phyloP scores from a whole-genome alignment of 768 basidiomycete species.

The Dentipellis fragilis region DNA sequence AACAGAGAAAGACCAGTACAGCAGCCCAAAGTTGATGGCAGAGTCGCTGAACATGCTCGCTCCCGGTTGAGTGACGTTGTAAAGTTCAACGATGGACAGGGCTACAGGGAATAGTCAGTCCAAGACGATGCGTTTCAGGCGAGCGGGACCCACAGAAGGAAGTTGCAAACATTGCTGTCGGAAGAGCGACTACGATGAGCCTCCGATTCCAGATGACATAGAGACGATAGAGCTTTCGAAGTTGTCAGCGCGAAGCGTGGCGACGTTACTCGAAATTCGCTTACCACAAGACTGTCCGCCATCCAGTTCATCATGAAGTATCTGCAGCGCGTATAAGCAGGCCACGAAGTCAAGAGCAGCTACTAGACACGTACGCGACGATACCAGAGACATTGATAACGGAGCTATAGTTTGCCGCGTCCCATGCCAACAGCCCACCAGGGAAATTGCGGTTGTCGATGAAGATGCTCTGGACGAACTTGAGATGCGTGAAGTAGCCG shows the following conservation, averaged over 20 bases:
- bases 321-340: background rate
- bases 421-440: conserved; percentile 7
- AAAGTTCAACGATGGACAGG: background rate
- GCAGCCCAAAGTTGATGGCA: conserved; percentile 3
- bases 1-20: conserved; percentile 8
- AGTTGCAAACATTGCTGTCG: background rate
- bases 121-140: background rate
- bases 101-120: background rate
- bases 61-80: background rate
- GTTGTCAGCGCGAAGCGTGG: background rate
- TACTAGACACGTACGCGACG: too few species aligned
- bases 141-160: background rate
- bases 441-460: conserved; percentile 11
- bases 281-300: conserved; percentile 4
- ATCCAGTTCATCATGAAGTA: conserved; percentile 5
- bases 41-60: background rate
- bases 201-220: conserved; percentile 5
- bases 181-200: background rate
- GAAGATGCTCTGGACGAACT: background rate
- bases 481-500: too few species aligned
- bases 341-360: background rate
- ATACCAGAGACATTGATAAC: too few species aligned
- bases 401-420: background rate
- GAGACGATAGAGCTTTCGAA: conserved; percentile 4
- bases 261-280: background rate